These are phyloP conservation scores for Suhomyces bolitotheri DNA, from an alignment of 1,139 yeast species.

Conservation along the genomic window DNA sequence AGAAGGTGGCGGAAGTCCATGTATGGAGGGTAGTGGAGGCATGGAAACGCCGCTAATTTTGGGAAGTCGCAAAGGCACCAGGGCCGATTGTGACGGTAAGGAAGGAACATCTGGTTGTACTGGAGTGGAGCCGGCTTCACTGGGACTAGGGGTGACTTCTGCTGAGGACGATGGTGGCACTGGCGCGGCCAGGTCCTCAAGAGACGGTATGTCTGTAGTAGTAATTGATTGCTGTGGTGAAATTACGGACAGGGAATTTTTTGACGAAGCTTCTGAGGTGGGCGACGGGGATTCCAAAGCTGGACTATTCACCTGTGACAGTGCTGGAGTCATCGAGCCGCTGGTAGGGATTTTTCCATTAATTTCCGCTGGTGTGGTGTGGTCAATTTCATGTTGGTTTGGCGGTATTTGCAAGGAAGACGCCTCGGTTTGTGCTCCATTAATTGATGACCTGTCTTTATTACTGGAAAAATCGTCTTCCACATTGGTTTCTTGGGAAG, in stretches of 20 bases:
- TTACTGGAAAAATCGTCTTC: too few species aligned
- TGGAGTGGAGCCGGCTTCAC: slow-evolving; percentile 1
- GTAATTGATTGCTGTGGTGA: not conserved
- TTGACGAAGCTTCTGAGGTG: not conserved
- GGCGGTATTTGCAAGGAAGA: not conserved
- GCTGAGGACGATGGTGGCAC: not conserved
- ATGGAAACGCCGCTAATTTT: slow-evolving; percentile 3
- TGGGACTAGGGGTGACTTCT: not conserved
- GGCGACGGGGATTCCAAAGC: too few species aligned
- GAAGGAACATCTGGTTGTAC: too few species aligned
- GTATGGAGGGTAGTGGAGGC: slow-evolving; percentile 5
- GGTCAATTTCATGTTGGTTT: not conserved
- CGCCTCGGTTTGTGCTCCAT: too few species aligned
- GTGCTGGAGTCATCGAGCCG: not conserved
- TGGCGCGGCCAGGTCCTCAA: not conserved
- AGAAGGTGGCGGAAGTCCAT: slow-evolving; percentile 3
- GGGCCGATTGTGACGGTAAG: not conserved
- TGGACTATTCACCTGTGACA: too few species aligned
- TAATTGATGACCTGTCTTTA: too few species aligned
- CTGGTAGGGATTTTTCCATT: slow-evolving; percentile 1
- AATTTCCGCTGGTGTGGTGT: not conserved
- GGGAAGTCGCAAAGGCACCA: slow-evolving; percentile 3
- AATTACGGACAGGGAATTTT: not conserved
- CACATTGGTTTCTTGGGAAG: too few species aligned
- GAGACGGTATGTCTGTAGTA: slow-evolving; percentile 1